phyloP scores from a whole-genome alignment of 805 yeast species.

The Nakazawaea ishiwadae region DNA sequence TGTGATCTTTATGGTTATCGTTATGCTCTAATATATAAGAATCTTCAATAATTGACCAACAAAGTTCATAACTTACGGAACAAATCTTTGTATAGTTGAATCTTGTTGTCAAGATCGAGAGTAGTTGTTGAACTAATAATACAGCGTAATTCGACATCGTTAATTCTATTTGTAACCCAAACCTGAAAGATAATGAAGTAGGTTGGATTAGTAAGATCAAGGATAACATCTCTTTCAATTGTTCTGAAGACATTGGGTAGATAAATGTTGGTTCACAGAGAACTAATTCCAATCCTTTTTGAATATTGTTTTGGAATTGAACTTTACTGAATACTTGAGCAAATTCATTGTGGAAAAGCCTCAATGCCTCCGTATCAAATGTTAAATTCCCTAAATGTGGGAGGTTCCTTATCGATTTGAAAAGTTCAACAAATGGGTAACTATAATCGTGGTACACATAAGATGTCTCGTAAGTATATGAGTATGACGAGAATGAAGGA shows the following conservation, averaged over 20 bases:
- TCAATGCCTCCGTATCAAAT: conserved; percentile 1
- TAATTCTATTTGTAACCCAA: conserved; percentile 10
- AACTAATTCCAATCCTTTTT: not conserved
- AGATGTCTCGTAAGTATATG: not conserved
- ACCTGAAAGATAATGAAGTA: not conserved
- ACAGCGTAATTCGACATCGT: not conserved
- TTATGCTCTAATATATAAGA: conserved; percentile 8
- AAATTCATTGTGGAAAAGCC: not conserved
- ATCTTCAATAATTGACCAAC: conserved; percentile 10
- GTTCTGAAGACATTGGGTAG: conserved; percentile 3
- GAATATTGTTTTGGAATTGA: not conserved
- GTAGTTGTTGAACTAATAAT: not conserved
- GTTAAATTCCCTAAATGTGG: not conserved
- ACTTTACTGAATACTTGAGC: not conserved
- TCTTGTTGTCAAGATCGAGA: not conserved
- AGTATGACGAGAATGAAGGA: conserved; percentile 2
- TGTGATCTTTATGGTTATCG: not conserved
- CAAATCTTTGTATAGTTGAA: conserved; percentile 1
- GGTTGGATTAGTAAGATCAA: not conserved
- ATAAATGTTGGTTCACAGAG: conserved; percentile 7
- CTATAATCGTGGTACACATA: not conserved
- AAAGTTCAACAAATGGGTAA: not conserved
- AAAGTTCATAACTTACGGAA: conserved; percentile 3
- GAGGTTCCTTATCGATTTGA: conserved; percentile 1
- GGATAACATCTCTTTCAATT: conserved; percentile 1